phyloP scores from a whole-genome alignment of 805 yeast species.

The Barnettozyma wickerhamii region DNA sequence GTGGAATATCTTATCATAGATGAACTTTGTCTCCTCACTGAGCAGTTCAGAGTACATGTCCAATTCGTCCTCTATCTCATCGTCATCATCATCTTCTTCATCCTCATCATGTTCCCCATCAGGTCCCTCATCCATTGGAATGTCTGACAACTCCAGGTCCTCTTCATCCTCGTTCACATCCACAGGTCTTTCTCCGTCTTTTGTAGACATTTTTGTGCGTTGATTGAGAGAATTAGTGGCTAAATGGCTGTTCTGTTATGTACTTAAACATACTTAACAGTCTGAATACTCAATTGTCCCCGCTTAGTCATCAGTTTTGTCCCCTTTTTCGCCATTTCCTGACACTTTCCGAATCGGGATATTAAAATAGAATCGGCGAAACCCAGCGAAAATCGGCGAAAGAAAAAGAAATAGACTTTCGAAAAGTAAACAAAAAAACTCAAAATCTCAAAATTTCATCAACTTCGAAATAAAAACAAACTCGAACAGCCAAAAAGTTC shows the following conservation, averaged over 20 bases:
- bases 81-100: constrained; percentile 16
- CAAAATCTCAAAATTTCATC: too few relatives aligned
- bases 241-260: too few relatives aligned
- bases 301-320: too few relatives aligned
- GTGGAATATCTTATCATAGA: constrained; percentile 15
- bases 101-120: constrained; percentile 14
- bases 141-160: constrained; percentile 26
- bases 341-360: too few relatives aligned
- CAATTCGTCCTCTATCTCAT: constrained; percentile 7
- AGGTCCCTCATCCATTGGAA: constrained; percentile 23
- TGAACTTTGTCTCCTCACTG: constrained; percentile 19
- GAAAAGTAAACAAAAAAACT: too few relatives aligned
- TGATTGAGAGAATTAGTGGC: too few relatives aligned
- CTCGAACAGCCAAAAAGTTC: too few relatives aligned
- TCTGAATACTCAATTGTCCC: not conserved
- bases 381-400: too few relatives aligned
- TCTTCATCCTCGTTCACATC: constrained; percentile 9
- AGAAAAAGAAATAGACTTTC: too few relatives aligned
- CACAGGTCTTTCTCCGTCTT: not conserved
- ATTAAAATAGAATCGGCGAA: too few relatives aligned
- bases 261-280: not conserved
- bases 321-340: too few relatives aligned
- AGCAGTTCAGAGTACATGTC: constrained; percentile 12
- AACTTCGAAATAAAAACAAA: too few relatives aligned
- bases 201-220: not conserved